Evolutionary conservation across 768 basidiomycete genomes (phyloP), one percentile per base, ranked within the genome.

Genomic region (Favolaschia claudopus): DNA sequence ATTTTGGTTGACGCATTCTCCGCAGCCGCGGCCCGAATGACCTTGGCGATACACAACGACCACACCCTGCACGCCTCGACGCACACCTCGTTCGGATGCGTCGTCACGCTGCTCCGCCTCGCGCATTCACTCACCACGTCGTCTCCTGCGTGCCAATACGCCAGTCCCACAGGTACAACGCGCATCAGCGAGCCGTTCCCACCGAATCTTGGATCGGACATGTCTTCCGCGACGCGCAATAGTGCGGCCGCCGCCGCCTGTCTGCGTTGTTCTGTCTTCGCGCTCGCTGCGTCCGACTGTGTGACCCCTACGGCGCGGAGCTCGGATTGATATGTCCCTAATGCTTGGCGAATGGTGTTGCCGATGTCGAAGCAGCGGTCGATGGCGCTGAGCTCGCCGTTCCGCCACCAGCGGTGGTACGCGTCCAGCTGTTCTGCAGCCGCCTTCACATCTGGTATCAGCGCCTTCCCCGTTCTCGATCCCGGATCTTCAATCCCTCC

Each of bases 101-200:
- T 82, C 4, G 76, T 73, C 40, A 65, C 64, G 62, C 80, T 81
- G 64, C 78, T 80, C 47, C 76, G 70, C 40, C n/a, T n/a, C 73
- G 65, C 3, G 75, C 79, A 42, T 72, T 77, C n/a, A n/a, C n/a
- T n/a, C n/a, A n/a, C n/a, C n/a, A n/a, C n/a, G n/a, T n/a, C 8
- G 77, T 76, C 29, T 67, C 58, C 7, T 51, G 77, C 70, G 27
- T 71, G 67, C 77, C 77, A 80, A 58, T 80, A 82, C 22, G 76
- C 73, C 22, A 83, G 69, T 1, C 75, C 78, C 2, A 82, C 66
- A 7, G 81, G 79, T 6, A 80, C 55, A 33, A 82, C 67, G n/a
- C 82, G 77, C 77, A 82, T 78, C 34, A 83, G 66, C 49, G 77
- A 80, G 12, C 78, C 81, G 60, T 80, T 81, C 12, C 77, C 78